Percentiles rank a stretch among this genome's conserved stretches.
phyloP scores from a whole-genome alignment of 257 asterid genomes.

The Orobanche coerulescens region DNA sequence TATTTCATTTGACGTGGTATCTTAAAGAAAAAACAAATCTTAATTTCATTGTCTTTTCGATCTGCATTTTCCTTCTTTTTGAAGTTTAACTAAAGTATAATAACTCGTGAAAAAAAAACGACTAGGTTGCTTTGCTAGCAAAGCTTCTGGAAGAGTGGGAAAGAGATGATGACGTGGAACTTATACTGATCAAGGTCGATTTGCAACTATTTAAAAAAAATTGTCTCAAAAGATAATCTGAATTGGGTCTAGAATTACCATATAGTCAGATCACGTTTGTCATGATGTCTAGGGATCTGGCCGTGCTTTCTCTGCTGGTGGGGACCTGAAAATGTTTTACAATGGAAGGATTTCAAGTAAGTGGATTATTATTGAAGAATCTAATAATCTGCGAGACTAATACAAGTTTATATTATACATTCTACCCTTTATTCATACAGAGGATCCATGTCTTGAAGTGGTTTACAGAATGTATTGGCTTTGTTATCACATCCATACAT shows the following conservation, averaged over 20 bases:
- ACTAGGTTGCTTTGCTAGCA: conserved; percentile 67
- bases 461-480: conserved; percentile 97
- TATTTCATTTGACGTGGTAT: conserved; percentile 73
- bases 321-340: conserved; percentile 84
- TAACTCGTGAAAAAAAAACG: not conserved
- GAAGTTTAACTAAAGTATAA: too few relatives aligned
- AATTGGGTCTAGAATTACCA: not conserved
- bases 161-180: conserved; percentile 61
- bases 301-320: conserved; percentile 96
- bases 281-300: conserved; percentile 62
- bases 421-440: conserved; percentile 31
- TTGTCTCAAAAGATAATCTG: not conserved
- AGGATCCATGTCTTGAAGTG: conserved; percentile 77
- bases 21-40: conserved; percentile 16
- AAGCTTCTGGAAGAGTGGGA: conserved; percentile 86
- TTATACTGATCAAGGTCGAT: conserved; percentile 66
- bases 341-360: conserved; percentile 72
- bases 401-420: conserved; percentile 8
- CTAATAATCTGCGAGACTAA: conserved; percentile 1
- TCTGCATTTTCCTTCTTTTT: not conserved
- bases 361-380: not conserved
- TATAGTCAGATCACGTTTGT: too few relatives aligned
- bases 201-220: not conserved
- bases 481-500: conserved; percentile 85
- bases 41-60: not conserved